Evolutionary conservation across 805 yeast genomes (phyloP), one percentile per base, ranked within the genome.

Genomic region (Saccharomyces mikatae): DNA sequence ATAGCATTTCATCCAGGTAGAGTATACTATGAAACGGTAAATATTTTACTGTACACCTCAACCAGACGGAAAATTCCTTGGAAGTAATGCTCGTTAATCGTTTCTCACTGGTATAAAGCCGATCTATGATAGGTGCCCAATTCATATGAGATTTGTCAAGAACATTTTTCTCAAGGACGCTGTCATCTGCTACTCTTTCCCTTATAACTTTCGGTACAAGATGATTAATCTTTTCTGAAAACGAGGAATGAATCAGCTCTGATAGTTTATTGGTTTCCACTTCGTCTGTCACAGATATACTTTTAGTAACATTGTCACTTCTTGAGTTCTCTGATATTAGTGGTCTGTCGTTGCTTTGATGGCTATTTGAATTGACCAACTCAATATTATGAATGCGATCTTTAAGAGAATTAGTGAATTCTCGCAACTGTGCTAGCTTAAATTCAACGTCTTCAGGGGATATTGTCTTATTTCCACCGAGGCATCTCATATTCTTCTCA

Each of bases 381-480:
- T 36, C 11, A 17, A 9, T 21, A 17, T 36, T 36, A 11, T 36
- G 24, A 17, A 36, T 36, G 24, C 44, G 62, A 17, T 57, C 56
- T 41, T 58, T 58, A 14, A 66, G 46, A 41, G 55, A 58, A 46
- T 61, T 60, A 3, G 69, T 66, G 52, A 66, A 67, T 49, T 60
- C 66, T 31, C 62, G 62, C 36, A 68, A 48, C 32, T 67, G 69
- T 41, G 62, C 65, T 11, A 68, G 52, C 50, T 67, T 68, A 30
- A 60, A 59, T 22, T 62, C 63, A 32, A 68, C 41, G n/a, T 59
- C 57, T 44, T 59, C 58, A n/a, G 62, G 52, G 47, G 13, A 17
- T 36, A 36, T 17, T 6, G 8, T 36, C 17, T 11, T 6, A 31
- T 54, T 11, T 36, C 26, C n/a, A 27, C 28, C 36, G 50, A 5